Conservation (phyloP, 2,329 filamentous ascomycete genomes). For the Ascochyta clinopodiicola region DNA sequence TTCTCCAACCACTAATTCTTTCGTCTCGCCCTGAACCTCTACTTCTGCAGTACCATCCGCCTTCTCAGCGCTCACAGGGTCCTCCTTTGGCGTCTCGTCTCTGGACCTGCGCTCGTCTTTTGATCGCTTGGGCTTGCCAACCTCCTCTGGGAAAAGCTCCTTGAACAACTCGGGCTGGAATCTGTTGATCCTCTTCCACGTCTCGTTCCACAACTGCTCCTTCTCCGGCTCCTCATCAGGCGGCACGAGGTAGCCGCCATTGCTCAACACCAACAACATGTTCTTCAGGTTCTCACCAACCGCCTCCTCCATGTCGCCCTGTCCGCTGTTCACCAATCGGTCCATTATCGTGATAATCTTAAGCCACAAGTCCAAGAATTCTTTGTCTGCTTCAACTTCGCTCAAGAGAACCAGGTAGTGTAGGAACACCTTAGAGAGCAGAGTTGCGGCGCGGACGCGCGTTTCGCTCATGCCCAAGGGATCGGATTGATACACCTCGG, state of each 20-base stretch:
- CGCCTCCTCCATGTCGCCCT: conserved; percentile 93
- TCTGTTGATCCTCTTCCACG: conserved; percentile 64
- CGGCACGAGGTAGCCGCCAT: conserved; percentile 80
- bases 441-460: conserved; percentile 84
- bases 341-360: conserved; percentile 95
- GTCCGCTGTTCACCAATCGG: conserved; percentile 92
- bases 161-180: conserved; percentile 66
- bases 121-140: conserved; percentile 37
- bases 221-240: conserved; percentile 62
- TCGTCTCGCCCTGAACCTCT: conserved; percentile 4
- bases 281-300: conserved; percentile 97
- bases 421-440: conserved; percentile 94
- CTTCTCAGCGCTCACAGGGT: conserved; percentile 6
- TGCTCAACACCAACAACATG: conserved; percentile 92
- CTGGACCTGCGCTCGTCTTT: conserved; percentile 26
- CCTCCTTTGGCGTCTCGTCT: conserved; percentile 22
- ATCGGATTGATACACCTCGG: conserved; percentile 91
- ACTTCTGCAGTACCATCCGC: conserved; percentile 6
- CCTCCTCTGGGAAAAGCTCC: conserved; percentile 63
- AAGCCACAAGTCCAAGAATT: conserved; percentile 90
- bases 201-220: conserved; percentile 66
- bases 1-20: conserved; percentile 3
- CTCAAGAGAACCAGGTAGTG: conserved; percentile 88
- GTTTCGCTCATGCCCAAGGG: conserved; percentile 95
- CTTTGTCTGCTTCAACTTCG: conserved; percentile 85